These are phyloP conservation scores for Stentor roeselii DNA, from an alignment of 73 alveolate genomes.

Conservation along the genomic window DNA sequence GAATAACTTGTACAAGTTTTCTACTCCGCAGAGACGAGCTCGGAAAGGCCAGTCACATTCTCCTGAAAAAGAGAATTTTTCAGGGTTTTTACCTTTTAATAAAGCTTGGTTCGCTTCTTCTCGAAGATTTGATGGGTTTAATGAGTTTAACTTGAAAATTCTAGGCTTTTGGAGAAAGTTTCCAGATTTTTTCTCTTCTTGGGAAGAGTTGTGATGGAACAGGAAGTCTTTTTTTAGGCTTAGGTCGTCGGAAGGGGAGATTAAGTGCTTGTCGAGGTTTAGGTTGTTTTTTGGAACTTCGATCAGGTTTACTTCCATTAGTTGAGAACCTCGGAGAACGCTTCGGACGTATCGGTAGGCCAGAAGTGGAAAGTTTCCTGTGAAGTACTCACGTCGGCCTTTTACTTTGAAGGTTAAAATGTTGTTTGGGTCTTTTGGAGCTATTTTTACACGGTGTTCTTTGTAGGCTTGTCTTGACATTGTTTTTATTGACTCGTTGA, in stretches of 20 bases:
- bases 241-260: not conserved
- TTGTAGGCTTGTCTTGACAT: slow-evolving; percentile 55
- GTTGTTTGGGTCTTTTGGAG: slow-evolving; percentile 39
- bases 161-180: not conserved
- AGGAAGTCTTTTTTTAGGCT: not conserved
- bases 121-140: not conserved
- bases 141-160: not conserved
- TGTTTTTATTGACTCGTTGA: slow-evolving; percentile 74
- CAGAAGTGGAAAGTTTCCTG: slow-evolving; percentile 71
- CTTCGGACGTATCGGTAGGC: slow-evolving; percentile 78
- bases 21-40: slow-evolving; percentile 34
- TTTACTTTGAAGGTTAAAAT: slow-evolving; percentile 66
- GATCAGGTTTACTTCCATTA: not conserved
- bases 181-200: not conserved
- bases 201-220: not conserved
- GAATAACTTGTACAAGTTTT: slow-evolving; percentile 35
- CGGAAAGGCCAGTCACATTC: slow-evolving; percentile 53
- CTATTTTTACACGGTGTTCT: slow-evolving; percentile 28
- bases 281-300: not conserved
- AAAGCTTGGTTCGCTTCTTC: not conserved
- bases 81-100: not conserved
- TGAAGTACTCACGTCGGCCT: slow-evolving; percentile 77
- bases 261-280: not conserved
- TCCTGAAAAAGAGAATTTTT: slow-evolving; percentile 36
- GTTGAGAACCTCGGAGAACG: slow-evolving; percentile 36